These are phyloP conservation scores for Agaricus sinodeliciosus DNA, from an alignment of 768 basidiomycete genomes.

Conservation along the genomic window DNA sequence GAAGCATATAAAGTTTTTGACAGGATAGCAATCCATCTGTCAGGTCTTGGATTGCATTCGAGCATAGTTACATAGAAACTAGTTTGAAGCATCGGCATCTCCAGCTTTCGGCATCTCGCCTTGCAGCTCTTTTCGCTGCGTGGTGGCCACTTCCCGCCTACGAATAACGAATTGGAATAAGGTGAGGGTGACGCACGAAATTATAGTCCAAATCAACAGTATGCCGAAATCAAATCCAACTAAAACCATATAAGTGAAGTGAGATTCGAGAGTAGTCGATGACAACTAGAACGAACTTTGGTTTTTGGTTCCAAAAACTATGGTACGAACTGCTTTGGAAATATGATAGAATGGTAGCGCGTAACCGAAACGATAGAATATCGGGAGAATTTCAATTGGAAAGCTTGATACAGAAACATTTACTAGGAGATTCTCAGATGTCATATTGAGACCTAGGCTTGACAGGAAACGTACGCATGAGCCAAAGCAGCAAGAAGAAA, in stretches of 20 bases:
- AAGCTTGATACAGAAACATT: constrained; percentile 53
- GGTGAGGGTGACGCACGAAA: constrained; percentile 49
- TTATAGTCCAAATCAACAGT: constrained; percentile 44
- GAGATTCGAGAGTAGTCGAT: not conserved
- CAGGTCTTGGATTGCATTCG: too few relatives aligned
- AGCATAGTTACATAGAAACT: too few relatives aligned
- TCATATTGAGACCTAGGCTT: not conserved
- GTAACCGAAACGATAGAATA: constrained; percentile 52
- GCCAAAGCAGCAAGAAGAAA: constrained; percentile 59
- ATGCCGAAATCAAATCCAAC: constrained; percentile 61
- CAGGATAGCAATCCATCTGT: too few relatives aligned
- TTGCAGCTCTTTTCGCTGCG: not conserved
- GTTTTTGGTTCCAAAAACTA: constrained; percentile 56
- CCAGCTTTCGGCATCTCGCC: not conserved
- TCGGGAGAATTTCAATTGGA: constrained; percentile 47
- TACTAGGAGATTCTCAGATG: constrained; percentile 19
- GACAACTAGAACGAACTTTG: constrained; percentile 27
- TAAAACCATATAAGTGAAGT: constrained; percentile 14
- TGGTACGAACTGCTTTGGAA: constrained; percentile 42
- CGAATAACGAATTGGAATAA: constrained; percentile 39
- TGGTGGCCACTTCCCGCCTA: constrained; percentile 14
- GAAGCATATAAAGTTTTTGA: too few relatives aligned
- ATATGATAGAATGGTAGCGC: constrained; percentile 61
- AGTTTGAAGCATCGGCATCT: not conserved
- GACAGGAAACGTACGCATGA: constrained; percentile 41